These are phyloP conservation scores for Amanita subjunquillea DNA, from an alignment of 768 basidiomycete species.

Conservation along the genomic window DNA sequence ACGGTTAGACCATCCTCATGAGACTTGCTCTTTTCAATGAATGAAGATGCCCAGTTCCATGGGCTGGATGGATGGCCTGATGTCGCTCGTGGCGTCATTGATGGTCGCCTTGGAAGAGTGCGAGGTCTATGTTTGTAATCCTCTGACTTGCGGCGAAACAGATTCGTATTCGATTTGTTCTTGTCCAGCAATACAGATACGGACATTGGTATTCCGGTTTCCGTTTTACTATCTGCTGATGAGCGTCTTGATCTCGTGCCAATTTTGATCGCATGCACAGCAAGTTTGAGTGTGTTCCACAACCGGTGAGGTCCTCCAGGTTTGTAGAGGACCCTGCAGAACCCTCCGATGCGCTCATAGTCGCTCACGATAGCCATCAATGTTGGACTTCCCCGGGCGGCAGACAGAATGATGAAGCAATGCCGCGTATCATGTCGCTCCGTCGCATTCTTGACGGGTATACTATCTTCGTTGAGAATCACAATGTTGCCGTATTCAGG, in stretches of 20 bases:
- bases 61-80: conserved; percentile 25
- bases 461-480: conserved; percentile 72
- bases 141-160: conserved; percentile 39
- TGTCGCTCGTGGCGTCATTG: conserved; percentile 41
- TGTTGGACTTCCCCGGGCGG: conserved; percentile 54
- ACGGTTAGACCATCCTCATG: conserved; percentile 32
- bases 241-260: conserved; percentile 21
- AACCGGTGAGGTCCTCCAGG: conserved; percentile 79
- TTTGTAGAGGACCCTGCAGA: conserved; percentile 84
- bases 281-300: conserved; percentile 52
- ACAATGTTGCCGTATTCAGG: conserved; percentile 57
- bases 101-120: conserved; percentile 27
- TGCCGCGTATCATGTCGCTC: conserved; percentile 43
- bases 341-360: conserved; percentile 75
- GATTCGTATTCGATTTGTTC: not conserved
- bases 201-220: conserved; percentile 7
- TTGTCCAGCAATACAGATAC: conserved; percentile 5
- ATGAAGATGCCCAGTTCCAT: conserved; percentile 23
- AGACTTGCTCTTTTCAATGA: conserved; percentile 17
- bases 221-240: conserved; percentile 10
- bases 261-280: conserved; percentile 46
- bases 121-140: conserved; percentile 19
- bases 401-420: conserved; percentile 70
- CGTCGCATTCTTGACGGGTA: conserved; percentile 45
- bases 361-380: conserved; percentile 55